Percentiles rank a stretch among this genome's conserved stretches.
These are phyloP conservation scores for Geotrichum fermentans DNA, from an alignment of 1,139 yeast species.

Conservation along the genomic window DNA sequence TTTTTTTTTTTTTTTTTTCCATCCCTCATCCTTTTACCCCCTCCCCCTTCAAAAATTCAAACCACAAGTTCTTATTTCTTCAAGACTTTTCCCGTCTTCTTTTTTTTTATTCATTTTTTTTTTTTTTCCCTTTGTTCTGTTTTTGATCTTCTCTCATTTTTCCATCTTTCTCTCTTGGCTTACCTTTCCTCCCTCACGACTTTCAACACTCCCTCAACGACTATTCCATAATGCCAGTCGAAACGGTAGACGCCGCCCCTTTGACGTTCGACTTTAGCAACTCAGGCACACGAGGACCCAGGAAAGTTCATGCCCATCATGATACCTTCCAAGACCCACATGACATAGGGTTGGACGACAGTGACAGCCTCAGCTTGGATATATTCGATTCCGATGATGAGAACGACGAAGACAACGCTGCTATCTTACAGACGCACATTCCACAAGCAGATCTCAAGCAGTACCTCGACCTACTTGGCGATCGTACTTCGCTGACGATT, in stretches of 20 bases:
- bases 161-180: neutral
- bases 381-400: neutral
- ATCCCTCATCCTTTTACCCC: neutral
- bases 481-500: conserved; percentile 2
- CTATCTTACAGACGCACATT: neutral
- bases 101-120: neutral
- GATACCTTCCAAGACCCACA: neutral
- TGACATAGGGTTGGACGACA: neutral
- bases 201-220: neutral
- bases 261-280: conserved; percentile 6
- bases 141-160: no score
- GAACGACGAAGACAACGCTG: neutral
- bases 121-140: neutral
- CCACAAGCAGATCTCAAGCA: conserved; percentile 9
- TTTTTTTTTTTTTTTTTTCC: neutral
- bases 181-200: neutral
- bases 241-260: conserved; percentile 15
- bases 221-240: conserved; percentile 7
- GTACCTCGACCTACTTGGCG: conserved; percentile 2
- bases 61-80: neutral
- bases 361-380: no score
- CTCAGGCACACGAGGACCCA: neutral
- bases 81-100: neutral
- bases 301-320: neutral
- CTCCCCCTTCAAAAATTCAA: neutral